These are phyloP conservation scores for Melocanna baccifera DNA, from an alignment of 176 grass and related monocot genomes.

Conservation along the genomic window DNA sequence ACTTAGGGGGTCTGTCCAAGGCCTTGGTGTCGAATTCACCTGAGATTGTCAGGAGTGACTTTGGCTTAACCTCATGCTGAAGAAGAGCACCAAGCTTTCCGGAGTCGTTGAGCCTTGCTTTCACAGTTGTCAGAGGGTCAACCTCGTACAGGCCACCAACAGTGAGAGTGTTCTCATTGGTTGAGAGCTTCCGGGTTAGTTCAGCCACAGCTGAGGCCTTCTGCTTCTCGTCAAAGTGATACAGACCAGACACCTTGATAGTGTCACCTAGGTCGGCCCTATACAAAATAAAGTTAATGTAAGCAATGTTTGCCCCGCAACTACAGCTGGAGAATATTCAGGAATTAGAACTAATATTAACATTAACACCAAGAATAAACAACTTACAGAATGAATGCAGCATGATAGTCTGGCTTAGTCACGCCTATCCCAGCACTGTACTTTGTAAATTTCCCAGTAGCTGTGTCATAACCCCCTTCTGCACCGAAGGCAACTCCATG, in stretches of 20 bases:
- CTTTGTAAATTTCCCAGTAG: conserved; percentile 71
- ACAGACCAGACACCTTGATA: conserved; percentile 72
- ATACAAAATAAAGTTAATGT: conserved; percentile 19
- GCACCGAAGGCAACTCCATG: conserved; percentile 65
- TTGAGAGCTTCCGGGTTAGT: conserved; percentile 73
- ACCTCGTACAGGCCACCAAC: conserved; percentile 65
- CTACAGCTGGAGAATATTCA: background rate
- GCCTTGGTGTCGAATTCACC: conserved; percentile 93
- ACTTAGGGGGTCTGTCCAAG: conserved; percentile 81
- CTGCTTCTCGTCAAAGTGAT: conserved; percentile 72
- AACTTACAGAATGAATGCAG: conserved; percentile 74
- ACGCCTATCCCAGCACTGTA: conserved; percentile 72
- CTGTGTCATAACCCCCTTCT: conserved; percentile 81
- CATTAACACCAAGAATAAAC: conserved; percentile 15
- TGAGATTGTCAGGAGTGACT: conserved; percentile 83
- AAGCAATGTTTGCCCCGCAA: background rate
- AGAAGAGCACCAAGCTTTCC: conserved; percentile 80
- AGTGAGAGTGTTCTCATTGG: conserved; percentile 74
- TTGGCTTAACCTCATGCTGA: conserved; percentile 86
- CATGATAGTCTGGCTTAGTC: conserved; percentile 72
- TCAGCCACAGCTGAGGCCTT: conserved; percentile 71
- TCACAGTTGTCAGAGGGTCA: conserved; percentile 65
- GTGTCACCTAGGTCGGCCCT: conserved; percentile 92
- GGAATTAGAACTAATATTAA: background rate
- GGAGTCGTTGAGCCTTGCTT: conserved; percentile 74